A percentile compares a stretch with the other conserved stretches of the same genome.
Conservation (phyloP, 2,329 filamentous ascomycete species). For the Aspergillus caelatus region DNA sequence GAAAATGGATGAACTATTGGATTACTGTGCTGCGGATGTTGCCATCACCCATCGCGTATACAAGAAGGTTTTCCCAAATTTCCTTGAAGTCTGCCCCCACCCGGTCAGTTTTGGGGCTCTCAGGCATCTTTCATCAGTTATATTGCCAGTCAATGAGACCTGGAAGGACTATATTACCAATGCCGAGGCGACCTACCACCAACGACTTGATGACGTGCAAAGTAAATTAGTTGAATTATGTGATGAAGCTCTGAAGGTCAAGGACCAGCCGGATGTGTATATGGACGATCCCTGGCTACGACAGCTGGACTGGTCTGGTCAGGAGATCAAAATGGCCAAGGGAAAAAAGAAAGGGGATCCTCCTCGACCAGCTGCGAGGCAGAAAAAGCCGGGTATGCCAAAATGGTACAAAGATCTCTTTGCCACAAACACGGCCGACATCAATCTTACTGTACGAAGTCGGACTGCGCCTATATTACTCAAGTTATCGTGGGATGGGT, state of each 20-base stretch:
- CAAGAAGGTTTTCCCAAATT: constrained; percentile 87
- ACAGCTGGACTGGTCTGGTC: constrained; percentile 94
- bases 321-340: constrained; percentile 89
- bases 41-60: constrained; percentile 92
- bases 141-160: constrained; percentile 82
- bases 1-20: constrained; percentile 79
- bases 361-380: constrained; percentile 73
- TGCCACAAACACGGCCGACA: constrained; percentile 63
- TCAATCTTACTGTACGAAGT: constrained; percentile 81
- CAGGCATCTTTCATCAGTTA: constrained; percentile 89
- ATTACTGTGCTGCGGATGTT: constrained; percentile 95
- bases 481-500: constrained; percentile 82
- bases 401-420: constrained; percentile 96
- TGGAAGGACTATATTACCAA: constrained; percentile 86
- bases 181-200: constrained; percentile 81
- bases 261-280: constrained; percentile 69
- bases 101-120: constrained; percentile 96
- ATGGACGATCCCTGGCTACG: constrained; percentile 83
- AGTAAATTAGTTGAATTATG: constrained; percentile 73
- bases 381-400: constrained; percentile 94
- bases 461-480: constrained; percentile 84
- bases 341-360: constrained; percentile 84
- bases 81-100: constrained; percentile 87
- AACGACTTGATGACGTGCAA: constrained; percentile 75
- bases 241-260: constrained; percentile 75